A percentile compares a stretch with the other conserved stretches of the same genome.
These are phyloP conservation scores for Scalesia atractyloides DNA, from an alignment of 129 eudicot genomes.

Conservation along the genomic window DNA sequence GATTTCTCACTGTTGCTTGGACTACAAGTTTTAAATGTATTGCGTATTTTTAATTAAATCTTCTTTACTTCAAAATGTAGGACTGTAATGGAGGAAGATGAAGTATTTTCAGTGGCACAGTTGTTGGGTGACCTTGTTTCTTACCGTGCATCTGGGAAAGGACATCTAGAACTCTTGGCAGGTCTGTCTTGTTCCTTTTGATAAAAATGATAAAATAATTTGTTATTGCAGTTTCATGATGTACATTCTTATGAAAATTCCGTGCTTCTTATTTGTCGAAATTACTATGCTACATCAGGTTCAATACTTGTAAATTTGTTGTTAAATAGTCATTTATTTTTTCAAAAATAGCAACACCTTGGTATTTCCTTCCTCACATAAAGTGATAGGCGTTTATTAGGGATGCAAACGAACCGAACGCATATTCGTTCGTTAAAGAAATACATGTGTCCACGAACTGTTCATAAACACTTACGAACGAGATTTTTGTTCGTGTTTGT, in stretches of 20 bases:
- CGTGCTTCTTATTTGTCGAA: not conserved
- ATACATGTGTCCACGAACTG: too few species aligned
- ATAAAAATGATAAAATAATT: conserved; percentile 6
- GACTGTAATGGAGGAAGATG: conserved; percentile 67
- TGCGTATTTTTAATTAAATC: conserved; percentile 16
- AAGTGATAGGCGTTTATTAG: not conserved
- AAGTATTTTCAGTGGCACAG: conserved; percentile 71
- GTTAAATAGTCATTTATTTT: not conserved
- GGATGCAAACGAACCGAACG: too few species aligned
- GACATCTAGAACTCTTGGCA: conserved; percentile 80
- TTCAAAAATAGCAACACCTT: conserved; percentile 1
- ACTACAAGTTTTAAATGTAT: conserved; percentile 5
- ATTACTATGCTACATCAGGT: conserved; percentile 4
- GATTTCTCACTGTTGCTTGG: conserved; percentile 30
- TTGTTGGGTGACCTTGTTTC: conserved; percentile 78
- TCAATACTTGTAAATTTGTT: not conserved
- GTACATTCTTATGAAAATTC: not conserved
- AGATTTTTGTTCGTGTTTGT: too few species aligned
- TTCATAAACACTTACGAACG: too few species aligned
- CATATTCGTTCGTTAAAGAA: too few species aligned
- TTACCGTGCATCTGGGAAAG: conserved; percentile 77
- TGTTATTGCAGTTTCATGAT: not conserved
- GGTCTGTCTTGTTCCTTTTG: conserved; percentile 41
- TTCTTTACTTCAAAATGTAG: conserved; percentile 26
- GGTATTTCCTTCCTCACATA: not conserved